These are phyloP conservation scores for Candida maesae DNA, from an alignment of 805 yeast genomes.

Conservation along the genomic window DNA sequence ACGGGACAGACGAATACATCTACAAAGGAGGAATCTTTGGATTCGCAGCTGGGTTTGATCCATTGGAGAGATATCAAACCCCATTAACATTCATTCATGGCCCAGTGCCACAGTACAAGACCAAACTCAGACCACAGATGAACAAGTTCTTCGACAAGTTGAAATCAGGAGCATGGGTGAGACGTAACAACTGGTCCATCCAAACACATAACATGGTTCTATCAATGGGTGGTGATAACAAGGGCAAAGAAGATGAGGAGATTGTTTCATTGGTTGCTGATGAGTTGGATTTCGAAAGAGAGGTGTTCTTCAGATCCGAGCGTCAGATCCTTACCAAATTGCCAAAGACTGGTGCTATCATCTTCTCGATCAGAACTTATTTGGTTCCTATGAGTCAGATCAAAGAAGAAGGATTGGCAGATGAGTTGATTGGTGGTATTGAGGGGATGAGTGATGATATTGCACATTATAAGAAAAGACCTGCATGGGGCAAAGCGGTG, in stretches of 20 bases:
- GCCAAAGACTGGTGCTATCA: conserved; percentile 42
- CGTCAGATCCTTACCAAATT: conserved; percentile 53
- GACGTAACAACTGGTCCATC: conserved; percentile 66
- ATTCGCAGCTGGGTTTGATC: conserved; percentile 74
- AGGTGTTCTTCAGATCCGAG: conserved; percentile 55
- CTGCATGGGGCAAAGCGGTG: conserved; percentile 70
- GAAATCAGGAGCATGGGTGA: conserved; percentile 50
- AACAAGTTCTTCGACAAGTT: conserved; percentile 58
- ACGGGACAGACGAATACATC: conserved; percentile 51
- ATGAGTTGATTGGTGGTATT: conserved; percentile 59
- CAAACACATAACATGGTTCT: conserved; percentile 55
- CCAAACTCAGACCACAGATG: conserved; percentile 59
- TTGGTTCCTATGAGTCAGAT: conserved; percentile 47
- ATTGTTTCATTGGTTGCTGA: conserved; percentile 32
- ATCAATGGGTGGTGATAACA: conserved; percentile 44
- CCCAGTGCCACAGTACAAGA: conserved; percentile 67
- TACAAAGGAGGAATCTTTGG: conserved; percentile 54
- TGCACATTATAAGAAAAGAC: conserved; percentile 57
- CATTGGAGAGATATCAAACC: conserved; percentile 45
- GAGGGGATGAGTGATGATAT: conserved; percentile 57
- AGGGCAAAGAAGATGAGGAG: conserved; percentile 29
- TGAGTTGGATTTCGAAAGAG: conserved; percentile 33
- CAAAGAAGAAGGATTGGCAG: conserved; percentile 42
- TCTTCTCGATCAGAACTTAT: conserved; percentile 56
- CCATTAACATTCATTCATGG: conserved; percentile 59